Conservation (phyloP, 495 filamentous ascomycete genomes). For the Lepidopterella palustris region DNA sequence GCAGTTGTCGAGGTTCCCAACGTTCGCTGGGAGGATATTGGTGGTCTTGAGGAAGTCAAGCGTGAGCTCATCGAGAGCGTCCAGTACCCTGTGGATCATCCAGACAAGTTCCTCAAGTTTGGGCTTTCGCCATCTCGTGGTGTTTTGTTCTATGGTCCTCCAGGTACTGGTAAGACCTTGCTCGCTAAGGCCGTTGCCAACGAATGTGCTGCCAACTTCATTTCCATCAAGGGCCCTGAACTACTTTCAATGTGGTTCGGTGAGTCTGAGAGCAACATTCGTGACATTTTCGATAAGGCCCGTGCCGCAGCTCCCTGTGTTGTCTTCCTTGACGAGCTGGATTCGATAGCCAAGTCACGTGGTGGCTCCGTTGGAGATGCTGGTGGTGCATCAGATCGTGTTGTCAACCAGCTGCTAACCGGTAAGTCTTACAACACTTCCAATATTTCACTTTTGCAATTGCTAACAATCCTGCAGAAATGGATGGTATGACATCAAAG, state of each 20-base stretch:
- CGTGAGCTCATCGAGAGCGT: constrained; percentile 98
- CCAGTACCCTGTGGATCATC: constrained; percentile 98
- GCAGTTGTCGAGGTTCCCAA: constrained; percentile 99
- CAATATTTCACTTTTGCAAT: not conserved
- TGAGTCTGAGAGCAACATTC: constrained; percentile 99
- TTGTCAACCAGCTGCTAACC: constrained; percentile 98
- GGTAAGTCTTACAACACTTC: constrained; percentile 52
- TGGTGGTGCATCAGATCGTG: constrained; percentile 96
- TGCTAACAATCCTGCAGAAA: constrained; percentile 54
- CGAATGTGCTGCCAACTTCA: constrained; percentile 98
- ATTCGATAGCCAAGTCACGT: constrained; percentile 98
- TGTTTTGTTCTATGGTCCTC: constrained; percentile 97
- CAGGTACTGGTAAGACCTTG: constrained; percentile 99
- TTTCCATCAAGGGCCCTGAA: constrained; percentile 97
- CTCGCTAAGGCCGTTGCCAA: constrained; percentile 99
- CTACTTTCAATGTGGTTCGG: constrained; percentile 99
- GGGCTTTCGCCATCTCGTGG: constrained; percentile 95
- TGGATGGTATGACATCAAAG: constrained; percentile 99
- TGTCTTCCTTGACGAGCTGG: constrained; percentile 97
- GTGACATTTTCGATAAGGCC: constrained; percentile 99
- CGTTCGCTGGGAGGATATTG: constrained; percentile 98
- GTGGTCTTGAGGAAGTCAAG: constrained; percentile 97
- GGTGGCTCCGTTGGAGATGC: constrained; percentile 96
- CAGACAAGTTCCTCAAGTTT: constrained; percentile 99
- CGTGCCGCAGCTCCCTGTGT: constrained; percentile 97